Percentiles rank a stretch among this genome's conserved stretches.
Evolutionary conservation across 148 eudicot genomes (phyloP).

Genomic region (Euryodendron excelsum): DNA sequence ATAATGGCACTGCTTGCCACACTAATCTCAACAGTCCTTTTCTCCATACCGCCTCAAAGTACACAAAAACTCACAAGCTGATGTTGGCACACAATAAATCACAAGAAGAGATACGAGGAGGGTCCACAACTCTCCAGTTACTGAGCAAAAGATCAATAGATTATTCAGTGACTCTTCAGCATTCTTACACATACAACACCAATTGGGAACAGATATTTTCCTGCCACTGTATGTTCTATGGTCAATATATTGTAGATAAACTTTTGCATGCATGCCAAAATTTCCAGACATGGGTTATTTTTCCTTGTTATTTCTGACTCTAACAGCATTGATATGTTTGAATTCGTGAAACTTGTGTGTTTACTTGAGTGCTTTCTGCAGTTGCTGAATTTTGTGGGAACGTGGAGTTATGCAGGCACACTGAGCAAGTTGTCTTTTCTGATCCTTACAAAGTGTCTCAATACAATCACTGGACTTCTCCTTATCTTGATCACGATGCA

Average conservation of each 20-base stretch:
- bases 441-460: conserved; percentile 87
- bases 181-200: neutral
- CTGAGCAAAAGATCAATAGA: neutral
- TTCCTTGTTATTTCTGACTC: neutral
- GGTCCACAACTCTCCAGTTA: neutral
- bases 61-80: neutral
- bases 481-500: conserved; percentile 83
- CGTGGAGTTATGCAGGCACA: conserved; percentile 91
- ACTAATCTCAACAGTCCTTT: neutral
- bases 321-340: neutral
- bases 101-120: neutral
- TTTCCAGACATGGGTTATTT: neutral
- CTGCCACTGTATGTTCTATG: neutral
- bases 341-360: neutral
- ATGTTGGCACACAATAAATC: neutral
- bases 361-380: conserved; percentile 35
- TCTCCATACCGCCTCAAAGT: neutral
- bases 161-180: neutral
- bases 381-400: conserved; percentile 93
- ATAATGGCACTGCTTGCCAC: too few species aligned
- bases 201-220: too few species aligned
- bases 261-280: neutral
- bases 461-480: conserved; percentile 82
- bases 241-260: neutral
- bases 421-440: conserved; percentile 91